These are phyloP conservation scores for Dunaliella primolecta DNA, from an alignment of 139 green algal species.

Conservation along the genomic window DNA sequence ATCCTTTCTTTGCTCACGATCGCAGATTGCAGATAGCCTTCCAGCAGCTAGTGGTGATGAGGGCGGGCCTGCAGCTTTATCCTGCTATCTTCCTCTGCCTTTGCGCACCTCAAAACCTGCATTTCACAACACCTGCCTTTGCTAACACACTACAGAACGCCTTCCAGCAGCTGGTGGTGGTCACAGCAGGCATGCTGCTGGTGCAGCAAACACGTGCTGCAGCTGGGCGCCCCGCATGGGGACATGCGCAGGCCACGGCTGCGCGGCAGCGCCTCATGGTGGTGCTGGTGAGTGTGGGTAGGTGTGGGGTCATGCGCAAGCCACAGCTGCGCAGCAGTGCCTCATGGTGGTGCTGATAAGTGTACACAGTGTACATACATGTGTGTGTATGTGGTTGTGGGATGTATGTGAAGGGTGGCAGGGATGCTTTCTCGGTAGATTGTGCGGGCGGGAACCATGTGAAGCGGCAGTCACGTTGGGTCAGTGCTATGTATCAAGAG, in stretches of 20 bases:
- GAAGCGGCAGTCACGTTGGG: too few species aligned
- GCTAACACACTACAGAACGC: conserved; percentile 52
- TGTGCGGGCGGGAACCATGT: too few species aligned
- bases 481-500: too few species aligned
- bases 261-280: conserved; percentile 51
- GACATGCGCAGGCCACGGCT: neutral
- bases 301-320: neutral
- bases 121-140: too few species aligned
- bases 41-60: conserved; percentile 68
- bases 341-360: conserved; percentile 60
- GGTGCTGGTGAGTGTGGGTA: conserved; percentile 35
- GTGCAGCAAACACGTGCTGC: conserved; percentile 30
- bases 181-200: conserved; percentile 53
- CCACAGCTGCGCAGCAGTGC: conserved; percentile 34
- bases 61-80: too few species aligned
- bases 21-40: conserved; percentile 74
- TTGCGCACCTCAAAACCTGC: too few species aligned
- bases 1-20: too few species aligned
- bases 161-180: conserved; percentile 73
- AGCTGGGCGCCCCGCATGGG: neutral
- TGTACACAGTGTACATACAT: neutral
- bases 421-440: too few species aligned
- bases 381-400: neutral
- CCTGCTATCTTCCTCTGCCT: too few species aligned
- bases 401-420: too few species aligned